A percentile compares a stretch with the other conserved stretches of the same genome.
phyloP scores from a whole-genome alignment of 257 asterid genomes.

The Eustoma russellianum region DNA sequence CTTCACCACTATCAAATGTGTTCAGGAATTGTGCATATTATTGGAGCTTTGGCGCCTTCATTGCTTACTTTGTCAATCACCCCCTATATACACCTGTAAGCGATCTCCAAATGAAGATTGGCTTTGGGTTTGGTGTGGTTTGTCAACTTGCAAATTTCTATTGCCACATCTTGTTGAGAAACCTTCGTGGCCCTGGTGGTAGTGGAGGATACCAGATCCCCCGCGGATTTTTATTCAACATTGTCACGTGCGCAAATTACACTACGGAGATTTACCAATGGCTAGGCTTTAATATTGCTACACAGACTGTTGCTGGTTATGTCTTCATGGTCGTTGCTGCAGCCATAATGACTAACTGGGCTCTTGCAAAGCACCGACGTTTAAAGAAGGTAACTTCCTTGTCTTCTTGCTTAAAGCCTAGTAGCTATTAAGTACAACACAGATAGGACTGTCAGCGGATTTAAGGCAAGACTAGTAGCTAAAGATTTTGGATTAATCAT shows the following conservation, averaged over 20 bases:
- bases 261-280: constrained; percentile 98
- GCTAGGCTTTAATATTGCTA: constrained; percentile 93
- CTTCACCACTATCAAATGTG: constrained; percentile 88
- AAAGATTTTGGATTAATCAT: no score
- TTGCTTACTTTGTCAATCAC: constrained; percentile 87
- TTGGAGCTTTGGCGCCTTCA: constrained; percentile 85
- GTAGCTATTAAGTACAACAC: no score
- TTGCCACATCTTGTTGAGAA: constrained; percentile 86
- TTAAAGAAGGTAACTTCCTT: constrained; percentile 56
- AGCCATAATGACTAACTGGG: constrained; percentile 97
- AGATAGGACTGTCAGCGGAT: no score
- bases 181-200: constrained; percentile 58
- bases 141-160: constrained; percentile 86
- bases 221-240: constrained; percentile 77
- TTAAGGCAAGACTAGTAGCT: no score
- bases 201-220: constrained; percentile 92
- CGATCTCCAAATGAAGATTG: constrained; percentile 81
- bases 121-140: constrained; percentile 68
- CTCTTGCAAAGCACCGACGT: constrained; percentile 90
- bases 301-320: constrained; percentile 82
- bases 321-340: constrained; percentile 94
- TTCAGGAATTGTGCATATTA: constrained; percentile 93
- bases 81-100: constrained; percentile 86
- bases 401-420: constrained; percentile 2
- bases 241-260: constrained; percentile 94